phyloP scores from a whole-genome alignment of 2,329 filamentous ascomycete species.

The Penicillium sp. region DNA sequence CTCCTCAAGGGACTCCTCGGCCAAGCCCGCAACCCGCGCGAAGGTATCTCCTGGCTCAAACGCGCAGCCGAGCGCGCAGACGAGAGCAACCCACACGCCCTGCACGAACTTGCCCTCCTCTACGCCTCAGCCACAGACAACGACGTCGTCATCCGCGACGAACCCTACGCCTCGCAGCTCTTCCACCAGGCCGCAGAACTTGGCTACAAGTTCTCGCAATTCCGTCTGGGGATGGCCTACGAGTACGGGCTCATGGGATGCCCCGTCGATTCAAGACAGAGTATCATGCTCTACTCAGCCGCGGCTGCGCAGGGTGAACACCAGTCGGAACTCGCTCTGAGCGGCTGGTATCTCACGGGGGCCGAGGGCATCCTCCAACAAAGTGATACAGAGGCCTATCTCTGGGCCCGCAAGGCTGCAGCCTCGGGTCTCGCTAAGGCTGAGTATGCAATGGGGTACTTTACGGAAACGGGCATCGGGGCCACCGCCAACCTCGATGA shows the following conservation, averaged over 20 bases:
- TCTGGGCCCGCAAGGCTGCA: conserved; percentile 95
- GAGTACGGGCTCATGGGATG: conserved; percentile 88
- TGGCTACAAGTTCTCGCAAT: conserved; percentile 95
- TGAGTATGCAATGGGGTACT: conserved; percentile 98
- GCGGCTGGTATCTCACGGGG: conserved; percentile 95
- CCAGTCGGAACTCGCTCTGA: conserved; percentile 82
- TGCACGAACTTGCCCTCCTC: conserved; percentile 79
- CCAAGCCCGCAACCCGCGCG: conserved; percentile 78
- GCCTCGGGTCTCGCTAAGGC: conserved; percentile 87
- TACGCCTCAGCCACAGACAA: conserved; percentile 63
- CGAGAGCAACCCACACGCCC: conserved; percentile 86
- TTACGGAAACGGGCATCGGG: conserved; percentile 93
- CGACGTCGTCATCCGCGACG: conserved; percentile 79
- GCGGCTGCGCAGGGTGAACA: conserved; percentile 94
- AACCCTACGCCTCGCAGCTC: conserved; percentile 77
- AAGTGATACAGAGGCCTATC: conserved; percentile 92
- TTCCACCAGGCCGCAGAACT: conserved; percentile 85
- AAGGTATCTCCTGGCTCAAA: conserved; percentile 91
- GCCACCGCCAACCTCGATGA: conserved; percentile 86
- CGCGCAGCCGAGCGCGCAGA: conserved; percentile 88
- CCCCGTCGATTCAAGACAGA: conserved; percentile 78
- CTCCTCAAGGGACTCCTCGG: conserved; percentile 91
- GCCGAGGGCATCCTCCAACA: conserved; percentile 85
- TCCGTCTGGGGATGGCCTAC: conserved; percentile 82
- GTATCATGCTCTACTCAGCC: conserved; percentile 91